Base-by-base conservation (phyloP, 768 basidiomycete genomes). In the Phanerochaete sordida region DNA sequence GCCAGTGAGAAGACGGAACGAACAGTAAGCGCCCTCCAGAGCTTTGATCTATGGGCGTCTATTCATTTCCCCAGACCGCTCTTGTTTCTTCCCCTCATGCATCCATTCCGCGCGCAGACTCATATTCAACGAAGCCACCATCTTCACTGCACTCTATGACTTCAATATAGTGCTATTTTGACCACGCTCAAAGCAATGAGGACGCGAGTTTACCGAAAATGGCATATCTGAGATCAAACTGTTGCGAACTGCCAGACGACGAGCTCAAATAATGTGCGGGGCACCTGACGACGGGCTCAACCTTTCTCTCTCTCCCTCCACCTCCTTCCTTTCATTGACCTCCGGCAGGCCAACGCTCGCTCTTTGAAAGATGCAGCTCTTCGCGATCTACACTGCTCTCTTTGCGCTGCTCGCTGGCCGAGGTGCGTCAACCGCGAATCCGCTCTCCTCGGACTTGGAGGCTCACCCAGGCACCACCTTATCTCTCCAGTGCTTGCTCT, bases 401-500 rank as follows among this genome's bases (percentile, higher is more conserved):
- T 65, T 72, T 56, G 72, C 73, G 66, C 77, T 87, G 57, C 59
- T 66, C 75, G 84, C 82, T 70, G 77, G 83, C 64, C 84, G 79
- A 84, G 84, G 87, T 85, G 66, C 46, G 65, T 56, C n/a, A 16
- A 57, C 5, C n/a, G 9, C 2, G 1, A 35, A 15, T 26, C 9
- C 19, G 44, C 44, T 21, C 3, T 15, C 13, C 46, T 9, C 15
- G 51, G 28, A n/a, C 15, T 21, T 23, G 21, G 51, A 15, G 23
- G 21, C 47, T 48, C 9, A 53, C 51, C 51, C 13, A 12, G 51
- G 11, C 23, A 33, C 46, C 33, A 23, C 28, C 27, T 35, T 33
- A 39, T 39, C 45, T 27, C 72, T 48, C 3, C 45, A 73, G 82
- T 71, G 33, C 64, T 81, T 57, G 76, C 82, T 26, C 77, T 87